phyloP scores from a whole-genome alignment of 2,329 filamentous ascomycete species.

The Harringtonia lauricola region DNA sequence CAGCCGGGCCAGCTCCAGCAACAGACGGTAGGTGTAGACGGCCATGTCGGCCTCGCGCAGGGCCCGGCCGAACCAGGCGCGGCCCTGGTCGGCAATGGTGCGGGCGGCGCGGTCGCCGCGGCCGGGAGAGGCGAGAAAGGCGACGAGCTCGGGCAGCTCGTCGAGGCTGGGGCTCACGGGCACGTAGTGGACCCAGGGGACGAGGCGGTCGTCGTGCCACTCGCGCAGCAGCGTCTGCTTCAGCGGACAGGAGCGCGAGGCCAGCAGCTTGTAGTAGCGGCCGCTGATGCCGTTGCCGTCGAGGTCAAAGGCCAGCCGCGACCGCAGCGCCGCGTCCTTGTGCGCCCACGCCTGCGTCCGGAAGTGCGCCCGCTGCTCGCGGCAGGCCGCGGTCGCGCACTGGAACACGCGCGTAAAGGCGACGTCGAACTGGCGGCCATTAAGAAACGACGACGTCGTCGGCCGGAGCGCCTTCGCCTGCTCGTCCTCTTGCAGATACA shows the following conservation, averaged over 20 bases:
- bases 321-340: slow-evolving; percentile 21
- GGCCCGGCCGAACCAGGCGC: background rate
- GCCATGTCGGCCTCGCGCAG: slow-evolving; percentile 3
- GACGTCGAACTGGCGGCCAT: slow-evolving; percentile 19
- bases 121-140: background rate
- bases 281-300: slow-evolving; percentile 47
- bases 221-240: slow-evolving; percentile 43
- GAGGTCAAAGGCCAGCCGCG: slow-evolving; percentile 35
- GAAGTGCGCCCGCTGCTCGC: slow-evolving; percentile 10
- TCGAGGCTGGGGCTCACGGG: slow-evolving; percentile 28
- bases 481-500: slow-evolving; percentile 19
- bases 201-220: slow-evolving; percentile 46
- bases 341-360: slow-evolving; percentile 11
- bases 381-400: slow-evolving; percentile 20
- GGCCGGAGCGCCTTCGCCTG: slow-evolving; percentile 1
- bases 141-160: background rate
- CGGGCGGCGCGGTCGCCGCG: background rate
- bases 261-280: slow-evolving; percentile 38
- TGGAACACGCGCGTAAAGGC: slow-evolving; percentile 27
- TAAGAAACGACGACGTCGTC: slow-evolving; percentile 23
- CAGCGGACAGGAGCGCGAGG: slow-evolving; percentile 32
- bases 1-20: slow-evolving; percentile 7
- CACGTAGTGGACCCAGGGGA: slow-evolving; percentile 46
- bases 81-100: slow-evolving; percentile 2
- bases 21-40: slow-evolving; percentile 5